A percentile compares a stretch with the other conserved stretches of the same genome.
Conservation (phyloP, 2,329 filamentous ascomycete genomes). For the Exophiala mesophila region DNA sequence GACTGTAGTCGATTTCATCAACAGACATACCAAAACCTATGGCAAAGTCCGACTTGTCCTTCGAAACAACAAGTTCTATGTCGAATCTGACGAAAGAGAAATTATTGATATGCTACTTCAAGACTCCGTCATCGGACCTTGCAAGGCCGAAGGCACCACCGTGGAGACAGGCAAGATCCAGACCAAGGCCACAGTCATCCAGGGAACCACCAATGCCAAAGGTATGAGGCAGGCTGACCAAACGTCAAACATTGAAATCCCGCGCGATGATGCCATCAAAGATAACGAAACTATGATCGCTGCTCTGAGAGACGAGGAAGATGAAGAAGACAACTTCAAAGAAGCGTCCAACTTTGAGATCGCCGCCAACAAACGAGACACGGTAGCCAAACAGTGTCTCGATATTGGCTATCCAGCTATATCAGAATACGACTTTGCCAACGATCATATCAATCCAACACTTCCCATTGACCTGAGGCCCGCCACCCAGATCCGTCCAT, state of each 20-base stretch:
- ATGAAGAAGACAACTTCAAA: conserved; percentile 75
- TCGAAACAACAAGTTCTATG: conserved; percentile 89
- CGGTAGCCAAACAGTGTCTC: conserved; percentile 83
- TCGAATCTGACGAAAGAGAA: conserved; percentile 83
- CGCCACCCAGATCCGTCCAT: conserved; percentile 82
- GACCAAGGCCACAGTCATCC: conserved; percentile 82
- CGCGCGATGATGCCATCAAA: conserved; percentile 21
- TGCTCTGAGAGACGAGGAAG: conserved; percentile 67
- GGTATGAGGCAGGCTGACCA: conserved; percentile 69
- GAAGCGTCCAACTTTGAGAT: conserved; percentile 94
- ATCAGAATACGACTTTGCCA: conserved; percentile 95
- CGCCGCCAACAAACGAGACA: conserved; percentile 72
- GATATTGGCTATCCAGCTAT: conserved; percentile 81
- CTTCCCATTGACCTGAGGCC: conserved; percentile 91
- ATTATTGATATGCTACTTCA: conserved; percentile 83
- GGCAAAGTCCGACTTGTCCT: conserved; percentile 94
- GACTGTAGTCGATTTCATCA: conserved; percentile 72
- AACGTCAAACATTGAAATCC: conserved; percentile 28
- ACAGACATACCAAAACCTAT: conserved; percentile 81
- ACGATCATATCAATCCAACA: conserved; percentile 82
- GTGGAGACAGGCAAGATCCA: conserved; percentile 79
- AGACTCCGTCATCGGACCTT: conserved; percentile 74
- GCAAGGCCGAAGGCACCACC: conserved; percentile 69
- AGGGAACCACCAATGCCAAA: conserved; percentile 88
- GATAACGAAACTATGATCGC: conserved; percentile 48